Percentiles rank a stretch among this genome's conserved stretches.
Conservation (phyloP, 257 asterid genomes). For the Przewalskia tangutica region DNA sequence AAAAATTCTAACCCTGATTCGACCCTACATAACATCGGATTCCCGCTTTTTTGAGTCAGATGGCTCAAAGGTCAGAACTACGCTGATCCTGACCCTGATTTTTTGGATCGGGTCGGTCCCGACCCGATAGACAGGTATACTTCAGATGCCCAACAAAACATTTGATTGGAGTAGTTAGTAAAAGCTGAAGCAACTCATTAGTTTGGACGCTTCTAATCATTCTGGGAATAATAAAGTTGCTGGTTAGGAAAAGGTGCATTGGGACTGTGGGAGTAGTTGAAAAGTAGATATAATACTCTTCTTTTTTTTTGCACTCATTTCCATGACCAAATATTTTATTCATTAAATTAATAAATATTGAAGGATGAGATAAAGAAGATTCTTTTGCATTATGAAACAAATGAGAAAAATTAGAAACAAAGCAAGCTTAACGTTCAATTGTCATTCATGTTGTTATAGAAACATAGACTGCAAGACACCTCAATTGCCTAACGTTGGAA, state of each 20-base stretch:
- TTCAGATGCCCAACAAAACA: background rate
- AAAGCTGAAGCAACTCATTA: background rate
- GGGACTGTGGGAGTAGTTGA: conserved; percentile 6
- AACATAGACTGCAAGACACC: too few relatives aligned
- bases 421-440: background rate
- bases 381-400: background rate
- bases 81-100: too few relatives aligned
- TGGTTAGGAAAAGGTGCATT: background rate
- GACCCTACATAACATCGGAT: too few relatives aligned
- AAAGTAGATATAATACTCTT: background rate
- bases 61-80: too few relatives aligned
- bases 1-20: too few relatives aligned
- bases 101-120: too few relatives aligned
- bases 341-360: background rate
- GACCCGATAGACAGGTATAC: too few relatives aligned
- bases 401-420: background rate
- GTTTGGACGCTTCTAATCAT: conserved; percentile 9
- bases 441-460: background rate
- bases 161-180: background rate
- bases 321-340: background rate
- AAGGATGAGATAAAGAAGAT: background rate
- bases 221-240: background rate
- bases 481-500: background rate
- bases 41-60: too few relatives aligned
- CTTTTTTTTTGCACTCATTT: background rate